Evolutionary conservation across 106 monocot genomes (phyloP), one percentile per base, ranked within the genome.

Genomic region (Dendrobium chrysotoxum): DNA sequence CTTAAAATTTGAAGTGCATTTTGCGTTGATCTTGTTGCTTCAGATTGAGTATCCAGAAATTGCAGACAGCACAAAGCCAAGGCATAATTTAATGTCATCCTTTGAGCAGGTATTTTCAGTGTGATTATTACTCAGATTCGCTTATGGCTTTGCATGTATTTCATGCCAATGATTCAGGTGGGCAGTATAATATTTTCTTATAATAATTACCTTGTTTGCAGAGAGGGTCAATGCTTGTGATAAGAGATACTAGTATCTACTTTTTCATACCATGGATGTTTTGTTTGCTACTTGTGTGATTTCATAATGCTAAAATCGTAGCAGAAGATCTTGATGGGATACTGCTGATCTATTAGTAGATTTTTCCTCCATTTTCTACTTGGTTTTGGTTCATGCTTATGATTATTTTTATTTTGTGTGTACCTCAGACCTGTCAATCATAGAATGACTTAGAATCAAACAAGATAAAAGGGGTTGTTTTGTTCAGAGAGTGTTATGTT

Each of bases 1-100:
- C 13, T 50, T 10, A 50, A 12, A 0, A 10, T 13, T 50, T 4
- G n/a, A 61, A 61, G n/a, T 61, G n/a, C 23, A n/a, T 61, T 21
- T 41, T 42, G 2, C 21, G 20, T 4, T 21, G 41, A 74, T 42
- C 4, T 74, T 41, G 0, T 77, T 61, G 39, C 75, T 92, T 73
- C 87, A 98, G 92, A 95, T 98, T 28, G 92, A 93, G 47, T 98
- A 98, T 81, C 95, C 98, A 72, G 98, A 98, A 88, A 98, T 98
- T 53, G 95, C 95, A 81, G 98, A 98, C 74, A 88, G 89, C 12
- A 31, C 74, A 31, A 98, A 95, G 72, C 98, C 98, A 44, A 90
- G 92, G 58, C 98, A 98, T 78, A 84, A 92, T 28, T 98, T 98
- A 77, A 98, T 98, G 98, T 92, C 98, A 70, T 92, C 98, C 4